Evolutionary conservation across 192 early-diverging fungal species (phyloP), one percentile per base, ranked within the genome.

Genomic region (Thamnidium elegans): DNA sequence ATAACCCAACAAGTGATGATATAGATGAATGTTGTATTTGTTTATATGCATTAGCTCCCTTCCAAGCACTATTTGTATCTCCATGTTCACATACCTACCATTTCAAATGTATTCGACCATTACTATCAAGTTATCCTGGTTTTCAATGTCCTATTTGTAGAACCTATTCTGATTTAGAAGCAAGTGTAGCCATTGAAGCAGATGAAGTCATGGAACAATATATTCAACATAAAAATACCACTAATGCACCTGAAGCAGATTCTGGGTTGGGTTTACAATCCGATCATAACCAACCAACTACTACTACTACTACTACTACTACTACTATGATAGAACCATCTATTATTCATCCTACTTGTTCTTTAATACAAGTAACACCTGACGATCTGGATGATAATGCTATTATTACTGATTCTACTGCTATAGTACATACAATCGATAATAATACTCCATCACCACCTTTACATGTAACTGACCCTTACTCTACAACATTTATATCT

Each of bases 31-130:
- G 90, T 70, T 93, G 90, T 71, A 93, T 93, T 63, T 93, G 91
- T 74, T 75, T 93, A 58, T 87, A 81, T 74, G 71, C 84, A 56
- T 89, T 93, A 66, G 75, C 78, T 7, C 87, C 89, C 21, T 83
- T 81, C 69, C 91, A 93, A 76, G 90, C 91, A 15, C 77, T 93
- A 55, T 93, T 93, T 73, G 75, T 93, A 17, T 86, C 91, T 6
- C 89, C 91, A 8, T 93, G 91, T 76, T 87, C 85, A 46, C 91
- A 93, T 67, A 86, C 85, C 70, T 93, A 87, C 80, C 91, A 93
- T 71, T 93, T 89, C 76, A 90, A 89, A 74, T 92, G 90, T 76
- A 83, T 87, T 69, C 88, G 84, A 68, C 87, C 88, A 7, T 71
- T 93, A 23, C 54, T 72, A 5, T 68, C 89, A 53, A 80, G 78